Base-by-base conservation (phyloP, 805 yeast genomes). In the Metschnikowia kunwiensis region DNA sequence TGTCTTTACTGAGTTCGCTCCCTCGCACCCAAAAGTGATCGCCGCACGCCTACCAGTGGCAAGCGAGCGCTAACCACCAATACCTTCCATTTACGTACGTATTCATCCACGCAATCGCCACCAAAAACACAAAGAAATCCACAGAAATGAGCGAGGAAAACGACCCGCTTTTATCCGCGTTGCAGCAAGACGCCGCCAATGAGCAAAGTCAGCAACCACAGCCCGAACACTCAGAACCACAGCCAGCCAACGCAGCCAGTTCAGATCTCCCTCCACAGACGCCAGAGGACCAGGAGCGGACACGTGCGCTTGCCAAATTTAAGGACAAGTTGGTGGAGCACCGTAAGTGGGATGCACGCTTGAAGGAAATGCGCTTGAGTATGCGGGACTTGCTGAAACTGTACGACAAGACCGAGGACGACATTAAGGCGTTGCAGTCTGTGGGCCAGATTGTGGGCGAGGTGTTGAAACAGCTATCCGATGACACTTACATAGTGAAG, bases 361-460 rank as follows among this genome's bases (percentile, higher is more conserved):
- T 93, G 53, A 91, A 87, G 60, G 87, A 81, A 27, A 72, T 89
- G 43, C 77, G 98, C 49, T 65, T 85, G 54, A 77, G 82, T 46
- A 85, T 93, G 68, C 80, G 88, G 60, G 94, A 77, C 50, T 65
- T 88, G 48, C 96, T 88, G 47, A 80, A 78, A 51, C 81, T 80
- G 44, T 93, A 79, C 61, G 91, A 84, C 41, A 88, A 87, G 70
- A 91, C 98, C 2, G 99, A 93, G 60, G 86, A 88, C 50, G 98
- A 93, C 54, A 93, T 93, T 61, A 91, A 88, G 65, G 97, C 97
- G 12, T 72, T 93, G 48, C 98, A 93, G 64, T 82, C 94, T 46
- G 95, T 93, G 44, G 98, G 98, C 3, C 98, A 93, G 64, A 80
- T 93, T 56, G 85, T 93, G 49, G 98, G 98, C 39, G 98, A 93